These are phyloP conservation scores for Castanea crenata DNA, from an alignment of 306 rosid genomes.

Conservation along the genomic window DNA sequence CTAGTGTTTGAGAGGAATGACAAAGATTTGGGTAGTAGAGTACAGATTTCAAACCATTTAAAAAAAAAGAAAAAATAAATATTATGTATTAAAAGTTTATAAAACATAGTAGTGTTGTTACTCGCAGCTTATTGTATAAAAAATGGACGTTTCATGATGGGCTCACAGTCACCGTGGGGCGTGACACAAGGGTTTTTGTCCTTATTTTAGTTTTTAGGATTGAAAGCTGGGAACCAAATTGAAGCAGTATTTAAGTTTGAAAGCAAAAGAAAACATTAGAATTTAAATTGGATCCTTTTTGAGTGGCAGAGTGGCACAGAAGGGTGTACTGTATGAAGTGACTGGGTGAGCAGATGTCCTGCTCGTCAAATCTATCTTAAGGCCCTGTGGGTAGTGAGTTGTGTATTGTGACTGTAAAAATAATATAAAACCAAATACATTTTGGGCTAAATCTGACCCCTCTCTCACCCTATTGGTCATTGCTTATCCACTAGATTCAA, in stretches of 20 bases:
- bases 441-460: slow-evolving; percentile 34
- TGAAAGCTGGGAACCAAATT: slow-evolving; percentile 33
- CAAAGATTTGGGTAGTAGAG: too few relatives aligned
- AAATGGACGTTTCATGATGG: slow-evolving; percentile 36
- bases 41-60: too few relatives aligned
- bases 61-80: too few relatives aligned
- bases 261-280: background rate
- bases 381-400: slow-evolving; percentile 7
- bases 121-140: slow-evolving; percentile 11
- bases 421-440: slow-evolving; percentile 24
- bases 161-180: slow-evolving; percentile 25
- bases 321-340: slow-evolving; percentile 63
- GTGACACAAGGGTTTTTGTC: background rate
- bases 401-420: slow-evolving; percentile 28
- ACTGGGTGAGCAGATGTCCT: slow-evolving; percentile 71
- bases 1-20: too few relatives aligned
- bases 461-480: slow-evolving; percentile 22
- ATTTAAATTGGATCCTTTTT: slow-evolving; percentile 29
- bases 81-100: too few relatives aligned
- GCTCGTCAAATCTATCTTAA: slow-evolving; percentile 62
- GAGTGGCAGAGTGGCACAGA: slow-evolving; percentile 46
- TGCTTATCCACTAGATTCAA: slow-evolving; percentile 34
- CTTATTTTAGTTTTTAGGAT: background rate
- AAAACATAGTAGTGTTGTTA: too few relatives aligned
- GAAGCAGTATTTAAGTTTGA: slow-evolving; percentile 25